Conservation (phyloP, 805 yeast species). For the Jamesozyma lodderae region DNA sequence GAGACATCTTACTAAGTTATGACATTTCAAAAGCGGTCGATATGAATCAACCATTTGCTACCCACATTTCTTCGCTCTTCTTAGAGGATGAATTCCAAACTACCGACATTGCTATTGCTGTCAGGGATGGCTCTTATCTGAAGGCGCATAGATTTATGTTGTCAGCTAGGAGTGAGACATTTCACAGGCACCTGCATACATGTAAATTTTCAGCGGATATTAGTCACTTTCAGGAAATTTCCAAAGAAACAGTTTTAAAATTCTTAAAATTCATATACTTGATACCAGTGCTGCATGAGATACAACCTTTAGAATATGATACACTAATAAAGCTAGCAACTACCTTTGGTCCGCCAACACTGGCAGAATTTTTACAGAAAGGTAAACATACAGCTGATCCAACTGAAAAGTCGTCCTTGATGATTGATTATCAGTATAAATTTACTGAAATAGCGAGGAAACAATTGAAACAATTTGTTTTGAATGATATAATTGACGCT, state of each 20-base stretch:
- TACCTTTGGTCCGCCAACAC: slow-evolving; percentile 30
- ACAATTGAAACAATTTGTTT: slow-evolving; percentile 19
- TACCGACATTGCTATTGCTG: slow-evolving; percentile 21
- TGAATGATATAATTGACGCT: slow-evolving; percentile 15
- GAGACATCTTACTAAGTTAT: slow-evolving; percentile 47
- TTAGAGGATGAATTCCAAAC: slow-evolving; percentile 15
- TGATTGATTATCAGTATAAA: slow-evolving; percentile 28
- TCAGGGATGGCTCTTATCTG: slow-evolving; percentile 7
- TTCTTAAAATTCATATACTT: slow-evolving; percentile 31
- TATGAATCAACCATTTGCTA: slow-evolving; percentile 60
- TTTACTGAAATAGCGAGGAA: slow-evolving; percentile 26
- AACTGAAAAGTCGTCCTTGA: slow-evolving; percentile 27
- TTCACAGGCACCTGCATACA: slow-evolving; percentile 10
- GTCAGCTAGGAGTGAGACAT: slow-evolving; percentile 30
- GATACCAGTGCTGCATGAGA: slow-evolving; percentile 34
- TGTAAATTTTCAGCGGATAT: too few relatives aligned
- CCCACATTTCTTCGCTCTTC: slow-evolving; percentile 45
- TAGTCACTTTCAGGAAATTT: not conserved
- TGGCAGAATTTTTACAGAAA: slow-evolving; percentile 31
- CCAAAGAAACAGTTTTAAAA: slow-evolving; percentile 12
- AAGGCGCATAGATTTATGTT: slow-evolving; percentile 37
- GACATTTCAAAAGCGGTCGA: slow-evolving; percentile 66
- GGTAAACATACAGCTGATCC: slow-evolving; percentile 23
- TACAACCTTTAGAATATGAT: slow-evolving; percentile 25
- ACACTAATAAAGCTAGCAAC: slow-evolving; percentile 29